Evolutionary conservation across 306 rosid genomes (phyloP), one percentile per base, ranked within the genome.

Genomic region (Nissolia schottii): DNA sequence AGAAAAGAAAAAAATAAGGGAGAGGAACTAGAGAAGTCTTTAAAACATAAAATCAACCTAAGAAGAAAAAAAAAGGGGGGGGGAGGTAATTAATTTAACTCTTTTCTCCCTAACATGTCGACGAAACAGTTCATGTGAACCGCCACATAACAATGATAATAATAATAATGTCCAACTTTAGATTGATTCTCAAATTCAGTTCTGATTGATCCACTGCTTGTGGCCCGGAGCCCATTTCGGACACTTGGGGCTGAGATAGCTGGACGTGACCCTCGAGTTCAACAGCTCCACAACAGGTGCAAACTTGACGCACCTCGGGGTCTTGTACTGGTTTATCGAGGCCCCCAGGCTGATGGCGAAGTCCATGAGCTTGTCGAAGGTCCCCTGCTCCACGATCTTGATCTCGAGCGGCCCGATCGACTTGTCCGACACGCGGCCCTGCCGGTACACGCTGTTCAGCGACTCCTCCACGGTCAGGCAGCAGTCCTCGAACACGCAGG

Each of bases 221-320:
- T 89, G 96, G 14, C 98, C 98, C 0, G 99, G 89, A 63, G 74
- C 81, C 99, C 99, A 94, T 71, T 86, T 94, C n/a, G 99, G 99
- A 81, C 91, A 87, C 54, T 91, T 94, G 13, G 99, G 99, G 64
- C 97, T 94, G 22, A 86, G 86, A 73, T 87, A 91, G 54, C 24
- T 83, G 9, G 83, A 62, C 57, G 67, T 75, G 2, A 79, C 92
- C 88, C 85, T 94, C 0, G 96, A 85, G 84, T 86, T 87, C 92
- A 94, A 70, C 14, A 94, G 96, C 60, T 91, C 93, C 15, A 94
- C 88, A 68, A 94, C 89, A 63, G 99, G 97, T 70, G 85, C 89
- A 79, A 82, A 89, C 27, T 94, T 94, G 5, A 94, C 98, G 67
- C 98, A 94, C 76, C 98, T 85, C 20, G 98, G 98, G 2, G 98